A percentile compares a stretch with the other conserved stretches of the same genome.
Evolutionary conservation across 257 asterid species (phyloP).

Genomic region (Scutellaria galericulata): DNA sequence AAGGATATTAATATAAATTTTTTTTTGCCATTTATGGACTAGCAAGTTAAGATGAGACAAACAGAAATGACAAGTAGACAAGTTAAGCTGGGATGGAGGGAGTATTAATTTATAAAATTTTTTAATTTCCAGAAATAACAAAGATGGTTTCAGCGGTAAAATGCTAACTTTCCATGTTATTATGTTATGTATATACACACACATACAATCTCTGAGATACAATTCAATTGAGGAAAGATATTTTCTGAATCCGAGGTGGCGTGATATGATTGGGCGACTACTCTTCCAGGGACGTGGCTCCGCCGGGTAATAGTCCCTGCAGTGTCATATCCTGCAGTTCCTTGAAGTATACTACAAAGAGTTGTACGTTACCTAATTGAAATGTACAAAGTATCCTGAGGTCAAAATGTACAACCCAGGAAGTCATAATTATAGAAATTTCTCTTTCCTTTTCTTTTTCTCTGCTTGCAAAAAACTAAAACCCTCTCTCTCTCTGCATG

Average conservation of each 20-base stretch:
- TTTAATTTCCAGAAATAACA: no score
- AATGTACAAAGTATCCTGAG: no score
- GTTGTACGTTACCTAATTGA: background rate
- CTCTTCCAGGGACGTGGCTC: slow-evolving; percentile 39
- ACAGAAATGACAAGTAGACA: no score
- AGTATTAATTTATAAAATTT: no score
- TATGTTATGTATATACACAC: no score
- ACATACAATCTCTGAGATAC: no score
- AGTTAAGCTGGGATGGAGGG: no score
- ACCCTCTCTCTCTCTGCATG: slow-evolving; percentile 35
- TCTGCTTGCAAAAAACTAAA: slow-evolving; percentile 28
- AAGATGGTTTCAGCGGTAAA: no score
- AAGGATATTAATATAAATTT: no score
- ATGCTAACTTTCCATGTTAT: no score
- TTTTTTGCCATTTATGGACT: no score
- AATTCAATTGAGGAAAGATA: background rate
- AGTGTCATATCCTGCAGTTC: slow-evolving; percentile 29
- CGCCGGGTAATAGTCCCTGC: slow-evolving; percentile 11
- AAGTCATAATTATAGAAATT: slow-evolving; percentile 22
- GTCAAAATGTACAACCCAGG: slow-evolving; percentile 27
- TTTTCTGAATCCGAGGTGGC: slow-evolving; percentile 38
- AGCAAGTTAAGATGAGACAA: no score
- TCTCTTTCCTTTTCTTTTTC: background rate
- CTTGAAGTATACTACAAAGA: background rate
- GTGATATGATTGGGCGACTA: slow-evolving; percentile 25